Evolutionary conservation across 495 filamentous ascomycete genomes (phyloP).

Genomic region (Bombardia bombarda): DNA sequence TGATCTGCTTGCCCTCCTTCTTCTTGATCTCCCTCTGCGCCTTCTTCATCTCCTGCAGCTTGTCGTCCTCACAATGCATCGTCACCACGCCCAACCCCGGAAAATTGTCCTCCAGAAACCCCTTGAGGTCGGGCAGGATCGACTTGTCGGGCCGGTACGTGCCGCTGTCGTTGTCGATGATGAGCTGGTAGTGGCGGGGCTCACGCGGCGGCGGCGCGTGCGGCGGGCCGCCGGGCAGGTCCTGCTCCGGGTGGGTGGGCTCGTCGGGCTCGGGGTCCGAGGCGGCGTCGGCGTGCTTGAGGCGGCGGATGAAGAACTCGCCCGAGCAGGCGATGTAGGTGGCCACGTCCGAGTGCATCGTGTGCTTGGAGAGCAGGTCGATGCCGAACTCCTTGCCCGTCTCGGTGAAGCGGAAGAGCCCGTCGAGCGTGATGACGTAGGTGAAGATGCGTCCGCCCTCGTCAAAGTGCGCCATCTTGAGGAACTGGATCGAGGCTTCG

Average conservation of each 20-base stretch:
- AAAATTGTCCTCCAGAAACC: constrained; percentile 62
- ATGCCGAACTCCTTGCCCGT: constrained; percentile 93
- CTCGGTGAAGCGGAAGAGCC: constrained; percentile 80
- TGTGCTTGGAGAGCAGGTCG: constrained; percentile 86
- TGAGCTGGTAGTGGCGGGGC: constrained; percentile 68
- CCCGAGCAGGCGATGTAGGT: constrained; percentile 86
- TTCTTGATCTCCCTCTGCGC: constrained; percentile 46
- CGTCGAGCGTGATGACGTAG: constrained; percentile 85
- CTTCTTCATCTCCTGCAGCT: constrained; percentile 48
- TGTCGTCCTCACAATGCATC: constrained; percentile 63
- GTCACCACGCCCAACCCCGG: constrained; percentile 64
- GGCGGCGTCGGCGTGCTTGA: constrained; percentile 18
- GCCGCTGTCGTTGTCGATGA: constrained; percentile 92
- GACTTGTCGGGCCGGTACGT: constrained; percentile 82
- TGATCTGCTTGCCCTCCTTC: constrained; percentile 49
- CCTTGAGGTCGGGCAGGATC: constrained; percentile 58
- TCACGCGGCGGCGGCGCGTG: constrained; percentile 40
- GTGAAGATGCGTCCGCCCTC: constrained; percentile 83
- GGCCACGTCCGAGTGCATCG: constrained; percentile 86
- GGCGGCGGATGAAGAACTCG: constrained; percentile 81
- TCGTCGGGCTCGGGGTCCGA: constrained; percentile 13
- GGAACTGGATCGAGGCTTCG: constrained; percentile 66
- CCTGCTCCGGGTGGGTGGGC: constrained; percentile 13
- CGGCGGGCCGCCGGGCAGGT: constrained; percentile 28
- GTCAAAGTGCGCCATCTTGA: constrained; percentile 80